Conservation (phyloP, 2,329 filamentous ascomycete genomes). For the Talaromyces verruculosus region DNA sequence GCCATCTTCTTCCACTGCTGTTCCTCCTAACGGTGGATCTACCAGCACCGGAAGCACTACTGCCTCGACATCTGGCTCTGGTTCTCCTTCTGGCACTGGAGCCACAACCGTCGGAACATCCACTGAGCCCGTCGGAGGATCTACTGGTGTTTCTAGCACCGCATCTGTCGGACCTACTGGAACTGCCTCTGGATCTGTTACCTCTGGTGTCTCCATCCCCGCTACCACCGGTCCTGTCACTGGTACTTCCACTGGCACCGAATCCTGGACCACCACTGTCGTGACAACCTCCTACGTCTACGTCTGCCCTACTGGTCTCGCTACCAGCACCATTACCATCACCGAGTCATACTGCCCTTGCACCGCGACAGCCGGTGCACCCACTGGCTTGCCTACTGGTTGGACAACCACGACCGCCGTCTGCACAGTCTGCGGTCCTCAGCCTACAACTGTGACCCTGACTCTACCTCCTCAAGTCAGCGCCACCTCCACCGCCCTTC, state of each 20-base stretch:
- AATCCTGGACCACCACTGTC: slow-evolving; percentile 26
- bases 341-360: slow-evolving; percentile 29
- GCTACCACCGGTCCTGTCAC: slow-evolving; percentile 12
- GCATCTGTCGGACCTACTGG: slow-evolving; percentile 15
- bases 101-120: neutral
- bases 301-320: slow-evolving; percentile 34
- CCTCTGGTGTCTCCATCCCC: slow-evolving; percentile 16
- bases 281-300: slow-evolving; percentile 31
- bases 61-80: neutral
- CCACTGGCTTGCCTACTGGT: slow-evolving; percentile 19
- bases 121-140: neutral
- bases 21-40: slow-evolving; percentile 11
- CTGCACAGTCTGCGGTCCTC: slow-evolving; percentile 28
- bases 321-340: slow-evolving; percentile 27
- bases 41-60: neutral
- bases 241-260: slow-evolving; percentile 10
- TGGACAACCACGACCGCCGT: slow-evolving; percentile 25
- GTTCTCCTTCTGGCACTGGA: neutral
- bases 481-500: slow-evolving; percentile 18
- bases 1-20: slow-evolving; percentile 6
- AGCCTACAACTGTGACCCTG: slow-evolving; percentile 26
- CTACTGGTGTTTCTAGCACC: slow-evolving; percentile 6
- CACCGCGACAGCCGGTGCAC: slow-evolving; percentile 22
- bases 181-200: slow-evolving; percentile 9
- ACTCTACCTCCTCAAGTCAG: slow-evolving; percentile 21